A percentile compares a stretch with the other conserved stretches of the same genome.
These are phyloP conservation scores for Serendipita vermifera DNA, from an alignment of 768 basidiomycete species.

Conservation along the genomic window DNA sequence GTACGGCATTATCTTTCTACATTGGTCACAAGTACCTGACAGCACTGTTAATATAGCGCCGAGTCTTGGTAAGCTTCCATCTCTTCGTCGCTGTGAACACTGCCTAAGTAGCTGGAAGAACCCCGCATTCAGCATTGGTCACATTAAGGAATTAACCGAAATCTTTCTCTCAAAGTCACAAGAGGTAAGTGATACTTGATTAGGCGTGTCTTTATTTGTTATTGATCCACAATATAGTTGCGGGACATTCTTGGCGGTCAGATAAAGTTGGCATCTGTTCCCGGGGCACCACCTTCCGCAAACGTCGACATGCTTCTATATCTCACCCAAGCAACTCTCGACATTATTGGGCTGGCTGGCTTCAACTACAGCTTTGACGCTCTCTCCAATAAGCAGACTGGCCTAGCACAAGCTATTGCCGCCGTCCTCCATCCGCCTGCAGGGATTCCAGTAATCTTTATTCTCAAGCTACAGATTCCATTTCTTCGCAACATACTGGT, in stretches of 20 bases:
- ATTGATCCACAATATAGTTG: neutral
- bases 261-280: neutral
- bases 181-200: neutral
- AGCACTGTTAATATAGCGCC: neutral
- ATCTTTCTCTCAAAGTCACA: neutral
- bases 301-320: conserved; percentile 49
- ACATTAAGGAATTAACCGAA: neutral
- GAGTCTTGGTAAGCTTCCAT: neutral
- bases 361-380: conserved; percentile 27
- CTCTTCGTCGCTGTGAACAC: neutral
- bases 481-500: conserved; percentile 19
- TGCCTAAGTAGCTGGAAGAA: too few species aligned
- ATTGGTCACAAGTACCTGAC: neutral
- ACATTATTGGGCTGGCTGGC: conserved; percentile 60
- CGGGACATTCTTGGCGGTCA: neutral
- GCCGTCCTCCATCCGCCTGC: conserved; percentile 17
- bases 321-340: conserved; percentile 56
- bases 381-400: conserved; percentile 21
- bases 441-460: conserved; percentile 2
- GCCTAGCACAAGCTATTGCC: conserved; percentile 23
- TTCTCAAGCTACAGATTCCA: conserved; percentile 18
- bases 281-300: conserved; percentile 1
- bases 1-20: too few species aligned
- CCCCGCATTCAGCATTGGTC: neutral
- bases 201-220: neutral